Percentiles rank a stretch among this genome's conserved stretches.
Conservation (phyloP, 139 green algal genomes). For the Trebouxia sp. region DNA sequence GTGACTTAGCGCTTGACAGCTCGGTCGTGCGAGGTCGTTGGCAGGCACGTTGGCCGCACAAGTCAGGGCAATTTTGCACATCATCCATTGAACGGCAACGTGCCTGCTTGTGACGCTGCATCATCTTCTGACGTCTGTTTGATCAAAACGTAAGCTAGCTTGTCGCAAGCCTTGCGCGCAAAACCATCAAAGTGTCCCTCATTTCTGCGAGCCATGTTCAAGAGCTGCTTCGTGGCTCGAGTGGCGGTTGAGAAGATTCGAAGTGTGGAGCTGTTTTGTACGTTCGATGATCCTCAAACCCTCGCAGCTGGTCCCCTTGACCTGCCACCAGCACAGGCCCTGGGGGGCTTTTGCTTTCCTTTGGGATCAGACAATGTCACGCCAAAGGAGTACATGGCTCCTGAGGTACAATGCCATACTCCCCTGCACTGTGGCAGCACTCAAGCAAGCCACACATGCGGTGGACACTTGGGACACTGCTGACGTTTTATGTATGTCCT, state of each 20-base stretch:
- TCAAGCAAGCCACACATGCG: not conserved
- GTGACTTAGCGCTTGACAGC: too few relatives aligned
- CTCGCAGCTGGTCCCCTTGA: not conserved
- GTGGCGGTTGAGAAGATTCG: constrained; percentile 2
- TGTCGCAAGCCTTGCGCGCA: too few relatives aligned
- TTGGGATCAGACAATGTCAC: constrained; percentile 53
- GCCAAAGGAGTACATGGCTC: constrained; percentile 57
- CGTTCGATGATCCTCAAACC: constrained; percentile 25
- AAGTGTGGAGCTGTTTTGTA: constrained; percentile 34
- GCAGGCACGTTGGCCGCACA: too few relatives aligned
- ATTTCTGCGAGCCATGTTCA: constrained; percentile 11
- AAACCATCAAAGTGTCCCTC: not conserved
- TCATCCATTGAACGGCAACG: too few relatives aligned
- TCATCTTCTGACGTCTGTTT: too few relatives aligned
- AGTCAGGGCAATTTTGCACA: too few relatives aligned
- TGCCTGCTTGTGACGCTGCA: too few relatives aligned
- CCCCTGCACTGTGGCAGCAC: not conserved
- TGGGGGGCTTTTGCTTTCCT: constrained; percentile 61
- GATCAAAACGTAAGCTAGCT: too few relatives aligned
- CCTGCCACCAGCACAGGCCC: constrained; percentile 34
- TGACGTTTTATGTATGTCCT: too few relatives aligned
- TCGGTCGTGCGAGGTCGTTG: too few relatives aligned
- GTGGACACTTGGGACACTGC: not conserved
- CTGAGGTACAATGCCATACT: constrained; percentile 46
- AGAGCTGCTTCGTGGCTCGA: constrained; percentile 27